Percentiles rank a stretch among this genome's conserved stretches.
Conservation (phyloP, 2,329 filamentous ascomycete genomes). For the Emergomyces orientalis region DNA sequence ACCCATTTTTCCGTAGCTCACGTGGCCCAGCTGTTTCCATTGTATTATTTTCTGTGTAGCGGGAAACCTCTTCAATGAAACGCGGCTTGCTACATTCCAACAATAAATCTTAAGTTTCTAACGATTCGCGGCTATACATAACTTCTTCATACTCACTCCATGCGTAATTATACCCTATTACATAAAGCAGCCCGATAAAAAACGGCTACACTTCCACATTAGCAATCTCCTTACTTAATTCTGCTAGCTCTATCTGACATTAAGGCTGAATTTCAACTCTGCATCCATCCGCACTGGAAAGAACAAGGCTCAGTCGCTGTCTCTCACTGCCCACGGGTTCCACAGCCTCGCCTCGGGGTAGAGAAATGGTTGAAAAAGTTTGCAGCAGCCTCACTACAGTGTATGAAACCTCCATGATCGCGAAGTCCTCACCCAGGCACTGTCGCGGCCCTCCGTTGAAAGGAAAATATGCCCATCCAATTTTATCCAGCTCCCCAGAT, state of each 20-base stretch:
- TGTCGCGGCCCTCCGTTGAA: slow-evolving; percentile 25
- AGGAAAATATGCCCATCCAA: slow-evolving; percentile 25
- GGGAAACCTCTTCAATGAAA: no score
- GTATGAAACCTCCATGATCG: slow-evolving; percentile 19
- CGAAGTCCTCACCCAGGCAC: slow-evolving; percentile 22
- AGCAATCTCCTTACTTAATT: not conserved
- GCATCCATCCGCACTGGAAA: slow-evolving; percentile 21
- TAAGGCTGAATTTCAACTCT: slow-evolving; percentile 12
- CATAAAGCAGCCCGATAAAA: no score
- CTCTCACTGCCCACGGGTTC: slow-evolving; percentile 19
- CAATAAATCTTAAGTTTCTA: no score
- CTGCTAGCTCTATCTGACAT: not conserved
- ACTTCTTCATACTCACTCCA: no score
- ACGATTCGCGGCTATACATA: no score
- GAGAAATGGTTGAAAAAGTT: slow-evolving; percentile 8
- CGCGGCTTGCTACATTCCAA: no score
- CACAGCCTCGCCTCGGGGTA: slow-evolving; percentile 14
- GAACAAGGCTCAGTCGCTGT: slow-evolving; percentile 19
- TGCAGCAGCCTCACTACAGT: slow-evolving; percentile 16
- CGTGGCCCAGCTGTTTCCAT: no score
- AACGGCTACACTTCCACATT: not conserved
- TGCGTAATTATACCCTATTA: no score
- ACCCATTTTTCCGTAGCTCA: not conserved
- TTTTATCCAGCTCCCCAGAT: slow-evolving; percentile 14
- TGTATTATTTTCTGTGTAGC: slow-evolving; percentile 1